Evolutionary conservation across 106 monocot genomes (phyloP).

Genomic region (Phalaenopsis equestris): DNA sequence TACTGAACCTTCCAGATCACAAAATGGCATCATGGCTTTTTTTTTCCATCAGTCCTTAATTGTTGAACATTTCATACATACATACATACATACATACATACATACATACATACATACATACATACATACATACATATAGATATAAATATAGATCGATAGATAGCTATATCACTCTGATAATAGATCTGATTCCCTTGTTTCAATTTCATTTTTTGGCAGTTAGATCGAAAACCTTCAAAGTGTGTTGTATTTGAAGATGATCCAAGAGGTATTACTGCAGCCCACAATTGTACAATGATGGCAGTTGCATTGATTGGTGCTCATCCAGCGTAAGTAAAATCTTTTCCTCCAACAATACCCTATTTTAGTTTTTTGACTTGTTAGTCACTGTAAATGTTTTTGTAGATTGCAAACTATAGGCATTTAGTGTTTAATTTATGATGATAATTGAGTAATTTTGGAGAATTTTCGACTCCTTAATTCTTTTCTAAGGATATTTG

Average conservation of each 20-base stretch:
- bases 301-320: slow-evolving; percentile 85
- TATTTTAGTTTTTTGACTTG: background rate
- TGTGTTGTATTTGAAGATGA: slow-evolving; percentile 99
- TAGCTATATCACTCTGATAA: background rate
- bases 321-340: slow-evolving; percentile 77
- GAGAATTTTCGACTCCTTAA: background rate
- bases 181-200: background rate
- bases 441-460: background rate
- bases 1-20: background rate
- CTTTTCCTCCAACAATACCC: background rate
- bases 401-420: too few species aligned
- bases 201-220: slow-evolving; percentile 28
- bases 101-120: too few species aligned
- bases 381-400: background rate
- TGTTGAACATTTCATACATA: too few species aligned
- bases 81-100: too few species aligned
- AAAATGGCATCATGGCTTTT: background rate
- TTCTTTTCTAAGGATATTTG: background rate
- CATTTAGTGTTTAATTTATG: too few species aligned
- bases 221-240: slow-evolving; percentile 89
- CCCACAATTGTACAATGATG: slow-evolving; percentile 99
- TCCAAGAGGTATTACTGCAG: slow-evolving; percentile 89
- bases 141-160: too few species aligned
- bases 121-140: too few species aligned
- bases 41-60: background rate